A percentile compares a stretch with the other conserved stretches of the same genome.
Evolutionary conservation across 768 basidiomycete species (phyloP).

Genomic region (Naganishia antarctica): DNA sequence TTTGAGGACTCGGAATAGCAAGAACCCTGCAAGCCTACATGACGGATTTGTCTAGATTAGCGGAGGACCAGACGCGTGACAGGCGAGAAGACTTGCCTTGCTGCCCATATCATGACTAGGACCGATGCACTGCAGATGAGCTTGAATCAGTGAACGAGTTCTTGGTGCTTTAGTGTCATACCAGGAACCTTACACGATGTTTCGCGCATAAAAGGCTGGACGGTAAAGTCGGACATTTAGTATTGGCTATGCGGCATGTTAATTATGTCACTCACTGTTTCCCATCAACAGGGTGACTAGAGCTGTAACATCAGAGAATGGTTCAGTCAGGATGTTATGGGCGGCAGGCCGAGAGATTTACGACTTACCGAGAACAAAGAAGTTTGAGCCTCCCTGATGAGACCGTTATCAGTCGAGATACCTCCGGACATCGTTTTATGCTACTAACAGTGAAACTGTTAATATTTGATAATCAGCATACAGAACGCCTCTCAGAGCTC

Average conservation of each 20-base stretch:
- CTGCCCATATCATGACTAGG: conserved; percentile 66
- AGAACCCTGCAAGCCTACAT: conserved; percentile 60
- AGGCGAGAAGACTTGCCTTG: conserved; percentile 40
- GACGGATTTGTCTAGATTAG: no score
- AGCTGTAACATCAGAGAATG: conserved; percentile 49
- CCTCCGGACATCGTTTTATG: neutral
- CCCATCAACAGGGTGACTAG: conserved; percentile 61
- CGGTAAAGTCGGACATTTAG: conserved; percentile 3
- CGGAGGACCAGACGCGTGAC: no score
- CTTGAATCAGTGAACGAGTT: no score
- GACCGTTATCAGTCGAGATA: neutral
- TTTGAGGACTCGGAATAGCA: conserved; percentile 66
- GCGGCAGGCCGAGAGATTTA: neutral
- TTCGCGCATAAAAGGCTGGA: conserved; percentile 57
- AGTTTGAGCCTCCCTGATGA: conserved; percentile 58
- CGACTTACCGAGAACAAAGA: conserved; percentile 58
- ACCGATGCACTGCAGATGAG: conserved; percentile 43
- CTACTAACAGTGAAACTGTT: conserved; percentile 30
- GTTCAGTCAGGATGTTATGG: neutral
- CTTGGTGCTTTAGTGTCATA: no score
- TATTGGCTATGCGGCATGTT: no score
- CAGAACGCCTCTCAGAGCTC: no score
- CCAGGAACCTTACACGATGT: conserved; percentile 57
- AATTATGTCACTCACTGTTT: conserved; percentile 53
- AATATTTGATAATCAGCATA: no score